Conservation (phyloP, 352 stramenopile genomes). For the Globisporangium alternatum region DNA sequence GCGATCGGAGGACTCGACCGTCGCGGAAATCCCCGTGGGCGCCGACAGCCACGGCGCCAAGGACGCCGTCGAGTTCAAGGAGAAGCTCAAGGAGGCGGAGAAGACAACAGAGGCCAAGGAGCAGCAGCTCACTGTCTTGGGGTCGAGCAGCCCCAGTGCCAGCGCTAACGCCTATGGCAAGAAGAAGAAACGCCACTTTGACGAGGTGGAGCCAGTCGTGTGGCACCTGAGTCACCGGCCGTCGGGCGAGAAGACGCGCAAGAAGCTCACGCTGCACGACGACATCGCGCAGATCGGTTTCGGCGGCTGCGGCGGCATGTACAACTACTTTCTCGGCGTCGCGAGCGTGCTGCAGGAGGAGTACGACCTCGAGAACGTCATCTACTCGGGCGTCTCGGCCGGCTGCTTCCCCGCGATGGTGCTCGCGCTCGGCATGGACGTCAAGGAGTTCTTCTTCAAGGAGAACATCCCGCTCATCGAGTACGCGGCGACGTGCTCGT, state of each 20-base stretch:
- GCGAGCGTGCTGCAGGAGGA: conserved; percentile 74
- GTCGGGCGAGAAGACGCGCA: conserved; percentile 21
- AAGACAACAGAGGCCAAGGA: neutral
- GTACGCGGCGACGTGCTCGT: conserved; percentile 48
- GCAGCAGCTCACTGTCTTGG: neutral
- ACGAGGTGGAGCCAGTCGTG: conserved; percentile 18
- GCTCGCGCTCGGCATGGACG: conserved; percentile 59
- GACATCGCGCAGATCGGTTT: conserved; percentile 74
- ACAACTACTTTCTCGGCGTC: conserved; percentile 85
- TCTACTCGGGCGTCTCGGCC: conserved; percentile 77
- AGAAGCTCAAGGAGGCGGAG: conserved; percentile 1
- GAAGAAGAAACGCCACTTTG: conserved; percentile 14
- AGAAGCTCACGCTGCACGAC: conserved; percentile 56
- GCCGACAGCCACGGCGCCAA: neutral
- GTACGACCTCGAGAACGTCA: conserved; percentile 66
- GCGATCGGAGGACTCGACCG: conserved; percentile 24
- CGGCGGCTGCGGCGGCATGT: conserved; percentile 80
- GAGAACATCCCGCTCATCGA: conserved; percentile 75
- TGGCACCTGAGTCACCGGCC: conserved; percentile 31
- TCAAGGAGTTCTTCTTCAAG: conserved; percentile 85
- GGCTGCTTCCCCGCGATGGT: conserved; percentile 72
- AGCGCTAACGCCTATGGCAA: neutral
- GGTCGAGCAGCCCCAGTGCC: neutral
- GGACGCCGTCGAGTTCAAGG: neutral
- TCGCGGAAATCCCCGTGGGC: neutral